phyloP scores from a whole-genome alignment of 306 rosid species.

The Vigna trinervia region DNA sequence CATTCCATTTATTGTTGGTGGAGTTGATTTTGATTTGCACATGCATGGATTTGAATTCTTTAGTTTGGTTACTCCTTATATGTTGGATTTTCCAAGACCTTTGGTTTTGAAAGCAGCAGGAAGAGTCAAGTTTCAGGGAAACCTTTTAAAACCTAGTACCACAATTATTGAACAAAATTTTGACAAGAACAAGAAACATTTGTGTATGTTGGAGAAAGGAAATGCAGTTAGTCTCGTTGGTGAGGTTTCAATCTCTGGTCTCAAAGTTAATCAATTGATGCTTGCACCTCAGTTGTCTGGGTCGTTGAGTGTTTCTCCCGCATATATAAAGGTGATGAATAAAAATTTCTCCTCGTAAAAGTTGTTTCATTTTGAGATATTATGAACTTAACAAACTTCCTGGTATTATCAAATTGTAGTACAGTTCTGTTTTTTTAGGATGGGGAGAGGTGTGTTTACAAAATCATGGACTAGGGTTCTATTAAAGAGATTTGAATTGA shows the following conservation, averaged over 20 bases:
- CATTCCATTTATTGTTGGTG: constrained; percentile 67
- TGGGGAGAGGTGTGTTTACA: not conserved
- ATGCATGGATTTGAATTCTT: constrained; percentile 89
- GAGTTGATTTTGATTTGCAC: constrained; percentile 84
- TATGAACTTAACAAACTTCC: constrained; percentile 1
- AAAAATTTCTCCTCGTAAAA: constrained; percentile 20
- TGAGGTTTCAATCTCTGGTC: constrained; percentile 78
- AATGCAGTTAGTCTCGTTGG: constrained; percentile 67
- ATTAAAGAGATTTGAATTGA: not conserved
- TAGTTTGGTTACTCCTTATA: constrained; percentile 66
- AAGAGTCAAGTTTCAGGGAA: constrained; percentile 84
- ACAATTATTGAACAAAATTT: constrained; percentile 53
- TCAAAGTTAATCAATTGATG: constrained; percentile 89
- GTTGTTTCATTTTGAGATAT: constrained; percentile 25
- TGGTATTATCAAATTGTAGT: constrained; percentile 13
- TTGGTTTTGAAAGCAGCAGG: constrained; percentile 62
- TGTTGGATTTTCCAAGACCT: constrained; percentile 84
- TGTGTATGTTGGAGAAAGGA: constrained; percentile 51
- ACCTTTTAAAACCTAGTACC: constrained; percentile 62
- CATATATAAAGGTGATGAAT: constrained; percentile 71
- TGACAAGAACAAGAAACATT: constrained; percentile 50
- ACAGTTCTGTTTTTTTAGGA: not conserved
- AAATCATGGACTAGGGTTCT: constrained; percentile 4
- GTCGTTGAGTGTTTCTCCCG: constrained; percentile 65
- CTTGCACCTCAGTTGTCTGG: constrained; percentile 91